phyloP scores from a whole-genome alignment of 2,329 filamentous ascomycete genomes.

The Penicillium hordei region DNA sequence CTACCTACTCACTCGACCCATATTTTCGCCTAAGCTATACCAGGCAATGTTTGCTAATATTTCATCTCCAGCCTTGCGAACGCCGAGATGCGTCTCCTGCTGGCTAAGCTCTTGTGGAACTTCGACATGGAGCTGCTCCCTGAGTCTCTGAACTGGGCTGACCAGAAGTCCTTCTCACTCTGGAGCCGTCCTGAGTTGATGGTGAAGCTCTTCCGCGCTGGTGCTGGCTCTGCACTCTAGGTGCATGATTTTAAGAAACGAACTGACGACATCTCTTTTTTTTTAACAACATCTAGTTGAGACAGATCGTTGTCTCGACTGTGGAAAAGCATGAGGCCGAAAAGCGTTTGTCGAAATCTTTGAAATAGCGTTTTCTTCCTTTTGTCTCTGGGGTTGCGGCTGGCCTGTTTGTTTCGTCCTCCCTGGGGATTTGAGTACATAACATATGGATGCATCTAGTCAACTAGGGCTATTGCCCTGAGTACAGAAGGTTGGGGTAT shows the following conservation, averaged over 20 bases:
- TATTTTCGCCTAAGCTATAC: background rate
- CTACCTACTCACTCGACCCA: background rate
- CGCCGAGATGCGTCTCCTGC: slow-evolving; percentile 44
- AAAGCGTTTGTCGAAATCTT: background rate
- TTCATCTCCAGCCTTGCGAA: slow-evolving; percentile 27
- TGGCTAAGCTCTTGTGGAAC: slow-evolving; percentile 37
- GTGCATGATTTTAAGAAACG: background rate
- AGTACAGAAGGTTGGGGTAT: background rate
- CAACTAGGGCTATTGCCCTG: background rate
- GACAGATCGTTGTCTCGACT: background rate
- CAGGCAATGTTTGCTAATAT: background rate
- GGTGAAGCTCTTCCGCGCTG: slow-evolving; percentile 27
- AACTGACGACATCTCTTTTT: background rate
- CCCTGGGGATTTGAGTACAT: background rate
- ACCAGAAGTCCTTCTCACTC: slow-evolving; percentile 36
- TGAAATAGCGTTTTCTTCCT: background rate
- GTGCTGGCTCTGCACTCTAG: background rate
- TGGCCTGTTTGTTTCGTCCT: slow-evolving; percentile 2
- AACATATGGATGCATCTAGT: background rate
- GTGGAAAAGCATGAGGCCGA: background rate
- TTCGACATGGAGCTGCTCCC: slow-evolving; percentile 41
- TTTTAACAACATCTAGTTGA: background rate
- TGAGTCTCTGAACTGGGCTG: slow-evolving; percentile 25
- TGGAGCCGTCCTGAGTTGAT: slow-evolving; percentile 41
- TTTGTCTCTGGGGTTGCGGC: background rate